phyloP scores from a whole-genome alignment of 208 protist genomes.

The Borovskyia barvae region DNA sequence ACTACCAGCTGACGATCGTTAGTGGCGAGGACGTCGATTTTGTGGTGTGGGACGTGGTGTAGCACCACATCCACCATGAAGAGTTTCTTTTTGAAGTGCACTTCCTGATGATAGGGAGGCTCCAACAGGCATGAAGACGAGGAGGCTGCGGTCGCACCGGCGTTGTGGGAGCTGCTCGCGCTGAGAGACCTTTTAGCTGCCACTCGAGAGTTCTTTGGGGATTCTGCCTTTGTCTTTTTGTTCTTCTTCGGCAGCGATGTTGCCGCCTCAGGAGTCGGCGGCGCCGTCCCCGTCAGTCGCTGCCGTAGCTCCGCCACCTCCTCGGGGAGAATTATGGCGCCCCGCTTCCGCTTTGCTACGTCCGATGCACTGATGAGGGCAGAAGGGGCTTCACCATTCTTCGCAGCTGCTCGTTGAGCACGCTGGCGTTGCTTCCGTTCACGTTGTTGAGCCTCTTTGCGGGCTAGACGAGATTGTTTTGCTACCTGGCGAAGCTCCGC shows the following conservation, averaged over 20 bases:
- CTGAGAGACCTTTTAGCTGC: constrained; percentile 5
- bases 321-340: constrained; percentile 71
- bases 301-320: constrained; percentile 62
- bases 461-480: constrained; percentile 45
- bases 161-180: not conserved
- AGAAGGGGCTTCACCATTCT: constrained; percentile 6
- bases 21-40: constrained; percentile 74
- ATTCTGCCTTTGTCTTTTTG: constrained; percentile 4
- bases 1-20: constrained; percentile 53
- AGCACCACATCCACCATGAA: constrained; percentile 75
- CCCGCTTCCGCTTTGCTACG: constrained; percentile 30
- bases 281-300: constrained; percentile 26
- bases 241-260: too few species aligned
- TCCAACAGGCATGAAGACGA: constrained; percentile 24
- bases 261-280: not conserved
- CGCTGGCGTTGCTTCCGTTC: constrained; percentile 45
- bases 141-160: constrained; percentile 3
- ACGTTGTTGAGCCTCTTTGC: constrained; percentile 51
- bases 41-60: constrained; percentile 69
- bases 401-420: constrained; percentile 10
- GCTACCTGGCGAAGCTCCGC: constrained; percentile 79
- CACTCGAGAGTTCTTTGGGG: constrained; percentile 9
- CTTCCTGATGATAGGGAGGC: constrained; percentile 63
- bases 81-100: constrained; percentile 83
- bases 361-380: not conserved